Percentiles rank a stretch among this genome's conserved stretches.
phyloP scores from a whole-genome alignment of 2,329 filamentous ascomycete species.

The Colletotrichum horii region DNA sequence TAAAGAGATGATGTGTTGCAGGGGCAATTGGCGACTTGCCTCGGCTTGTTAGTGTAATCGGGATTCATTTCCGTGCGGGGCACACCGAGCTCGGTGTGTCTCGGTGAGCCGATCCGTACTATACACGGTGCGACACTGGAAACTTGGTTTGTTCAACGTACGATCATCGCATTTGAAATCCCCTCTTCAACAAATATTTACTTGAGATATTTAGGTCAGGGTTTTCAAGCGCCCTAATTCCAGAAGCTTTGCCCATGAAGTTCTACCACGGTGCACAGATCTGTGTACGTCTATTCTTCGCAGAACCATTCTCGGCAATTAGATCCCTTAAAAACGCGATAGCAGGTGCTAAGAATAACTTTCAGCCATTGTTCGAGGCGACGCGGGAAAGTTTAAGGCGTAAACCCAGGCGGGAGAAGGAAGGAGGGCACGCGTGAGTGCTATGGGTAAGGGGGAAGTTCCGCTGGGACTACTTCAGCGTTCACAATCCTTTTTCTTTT shows the following conservation, averaged over 20 bases:
- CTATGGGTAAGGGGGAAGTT: background rate
- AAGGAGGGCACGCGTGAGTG: background rate
- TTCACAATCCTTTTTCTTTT: background rate
- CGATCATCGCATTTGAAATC: no score
- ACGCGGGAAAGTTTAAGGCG: background rate
- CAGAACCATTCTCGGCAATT: background rate
- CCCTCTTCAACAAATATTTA: no score
- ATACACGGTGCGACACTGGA: no score
- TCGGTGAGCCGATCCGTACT: background rate
- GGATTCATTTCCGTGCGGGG: background rate
- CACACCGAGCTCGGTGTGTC: background rate
- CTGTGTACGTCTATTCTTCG: background rate
- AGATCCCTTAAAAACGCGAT: background rate
- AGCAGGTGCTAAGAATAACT: background rate
- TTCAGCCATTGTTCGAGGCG: background rate
- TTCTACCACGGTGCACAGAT: background rate
- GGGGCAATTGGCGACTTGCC: background rate
- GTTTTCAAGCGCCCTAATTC: background rate
- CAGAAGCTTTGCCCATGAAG: fast-evolving
- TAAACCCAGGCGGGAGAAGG: background rate
- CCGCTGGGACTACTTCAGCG: background rate
- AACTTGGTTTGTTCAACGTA: no score
- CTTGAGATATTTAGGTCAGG: no score
- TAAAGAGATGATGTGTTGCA: background rate
- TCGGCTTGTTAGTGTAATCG: background rate